Base-by-base conservation (phyloP, 371 early-diverging fungal genomes). In the Nematocida sp. region DNA sequence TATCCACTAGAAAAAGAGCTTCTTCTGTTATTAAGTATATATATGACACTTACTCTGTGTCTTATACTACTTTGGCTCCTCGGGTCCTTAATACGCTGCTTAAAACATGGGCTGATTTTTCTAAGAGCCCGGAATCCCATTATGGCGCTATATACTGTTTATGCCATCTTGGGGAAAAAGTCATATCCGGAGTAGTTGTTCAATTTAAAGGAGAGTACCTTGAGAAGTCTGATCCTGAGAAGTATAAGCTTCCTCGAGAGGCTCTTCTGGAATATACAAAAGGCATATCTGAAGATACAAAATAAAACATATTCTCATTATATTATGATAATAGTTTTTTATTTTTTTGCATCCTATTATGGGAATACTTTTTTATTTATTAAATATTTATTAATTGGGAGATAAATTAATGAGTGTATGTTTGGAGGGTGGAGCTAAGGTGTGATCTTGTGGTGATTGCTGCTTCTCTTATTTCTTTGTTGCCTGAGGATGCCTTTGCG, bases 1-100 rank as follows among this genome's bases (percentile, higher is more conserved):
- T 71, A 18, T 47, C 53, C 7, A 77, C 79, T 18, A 66, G 83
- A 75, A 64, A 47, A 53, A 28, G 65, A 9, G 78, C 82, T 20
- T 35, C 82, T 2, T 79, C 77, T 16, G 69, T 80, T 26, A 71
- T 84, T n/a, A 84, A 83, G 66, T 76, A 80, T 60, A 77, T 84
- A 9, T 84, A 78, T 51, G 79, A 81, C 51, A 75, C 57, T 5
- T 83, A 77, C 77, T 71, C 81, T 26, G 20, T 39, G 3, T 78
- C 79, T 18, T 84, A 84, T 61, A 78, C 78, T 30, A 84, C 80
- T 23, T 64, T 84, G 35, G 83, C 80, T 20, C 83, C 85, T 26
- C 40, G 82, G 35, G 80, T 84, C 25, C 59, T 84, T 1, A 83
- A 81, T 33, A 81, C 82, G 11, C 50, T 84, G 18, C 54, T 54